Percentiles rank a stretch among this genome's conserved stretches.
Conservation (phyloP, 2,329 filamentous ascomycete species). For the Diaporthe sp. region DNA sequence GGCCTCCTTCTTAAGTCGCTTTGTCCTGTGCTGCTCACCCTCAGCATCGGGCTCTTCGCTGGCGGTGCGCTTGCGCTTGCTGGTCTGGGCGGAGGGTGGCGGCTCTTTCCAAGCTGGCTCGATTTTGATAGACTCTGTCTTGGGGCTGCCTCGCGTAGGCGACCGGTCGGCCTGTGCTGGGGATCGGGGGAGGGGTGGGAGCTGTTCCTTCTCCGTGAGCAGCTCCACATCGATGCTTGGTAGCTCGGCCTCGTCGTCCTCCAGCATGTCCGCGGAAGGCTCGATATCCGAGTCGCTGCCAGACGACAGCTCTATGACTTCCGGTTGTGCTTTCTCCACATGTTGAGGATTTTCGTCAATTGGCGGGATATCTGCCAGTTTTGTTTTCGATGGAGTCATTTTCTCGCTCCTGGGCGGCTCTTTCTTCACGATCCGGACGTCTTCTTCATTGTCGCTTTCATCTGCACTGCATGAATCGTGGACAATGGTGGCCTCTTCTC, state of each 20-base stretch:
- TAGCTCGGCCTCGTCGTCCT: constrained; percentile 1
- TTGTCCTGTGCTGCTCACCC: neutral
- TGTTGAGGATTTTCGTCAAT: neutral
- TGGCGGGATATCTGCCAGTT: neutral
- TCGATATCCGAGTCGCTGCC: constrained; percentile 13
- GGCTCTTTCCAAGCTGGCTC: neutral
- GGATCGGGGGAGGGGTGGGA: no score
- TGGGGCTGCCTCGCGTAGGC: neutral
- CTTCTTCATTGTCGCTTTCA: neutral
- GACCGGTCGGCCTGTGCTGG: neutral
- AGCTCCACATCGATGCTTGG: neutral
- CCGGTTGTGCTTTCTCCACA: neutral
- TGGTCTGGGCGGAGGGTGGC: constrained; percentile 31
- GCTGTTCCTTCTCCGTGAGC: neutral
- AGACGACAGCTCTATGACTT: constrained; percentile 14
- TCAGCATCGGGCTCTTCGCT: constrained; percentile 8
- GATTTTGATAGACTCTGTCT: constrained; percentile 8
- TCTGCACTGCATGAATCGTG: constrained; percentile 9
- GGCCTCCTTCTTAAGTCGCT: neutral
- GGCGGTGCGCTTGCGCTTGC: constrained; percentile 30
- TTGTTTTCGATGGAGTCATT: neutral
- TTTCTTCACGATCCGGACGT: neutral
- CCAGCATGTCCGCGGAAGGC: neutral
- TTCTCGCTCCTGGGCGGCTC: neutral
- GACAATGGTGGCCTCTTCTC: neutral